A percentile compares a stretch with the other conserved stretches of the same genome.
Conservation (phyloP, 2,329 filamentous ascomycete species). For the Juglanconis oblonga region DNA sequence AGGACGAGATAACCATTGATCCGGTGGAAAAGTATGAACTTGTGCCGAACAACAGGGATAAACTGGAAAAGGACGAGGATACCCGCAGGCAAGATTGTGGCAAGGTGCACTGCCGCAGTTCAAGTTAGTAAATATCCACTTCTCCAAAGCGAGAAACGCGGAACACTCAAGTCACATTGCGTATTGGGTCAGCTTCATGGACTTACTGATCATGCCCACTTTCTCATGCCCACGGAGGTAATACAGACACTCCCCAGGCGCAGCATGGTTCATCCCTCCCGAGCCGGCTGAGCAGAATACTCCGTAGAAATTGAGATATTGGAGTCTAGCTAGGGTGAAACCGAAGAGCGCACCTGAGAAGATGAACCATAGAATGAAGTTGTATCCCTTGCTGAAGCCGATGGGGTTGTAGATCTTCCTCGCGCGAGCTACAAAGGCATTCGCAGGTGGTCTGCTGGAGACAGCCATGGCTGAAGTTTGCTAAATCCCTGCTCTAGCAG, state of each 20-base stretch:
- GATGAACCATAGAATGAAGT: constrained; percentile 28
- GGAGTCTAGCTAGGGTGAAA: constrained; percentile 46
- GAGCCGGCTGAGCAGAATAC: constrained; percentile 24
- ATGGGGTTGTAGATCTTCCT: constrained; percentile 22
- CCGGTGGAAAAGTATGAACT: constrained; percentile 51
- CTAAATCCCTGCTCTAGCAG: background rate
- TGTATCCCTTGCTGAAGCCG: constrained; percentile 23
- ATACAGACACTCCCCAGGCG: constrained; percentile 41
- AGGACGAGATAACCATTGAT: constrained; percentile 57
- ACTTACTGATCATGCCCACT: constrained; percentile 34
- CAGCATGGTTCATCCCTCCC: constrained; percentile 10
- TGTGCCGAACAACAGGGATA: constrained; percentile 44
- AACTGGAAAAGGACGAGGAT: constrained; percentile 47
- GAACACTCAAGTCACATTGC: too few relatives aligned
- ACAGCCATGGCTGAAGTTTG: background rate
- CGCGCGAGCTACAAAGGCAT: constrained; percentile 20
- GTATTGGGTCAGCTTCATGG: too few relatives aligned
- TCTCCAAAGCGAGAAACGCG: too few relatives aligned
- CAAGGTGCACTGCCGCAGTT: constrained; percentile 35
- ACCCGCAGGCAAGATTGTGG: constrained; percentile 40
- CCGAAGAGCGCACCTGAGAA: constrained; percentile 40
- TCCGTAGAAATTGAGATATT: constrained; percentile 44
- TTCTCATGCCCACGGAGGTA: constrained; percentile 27
- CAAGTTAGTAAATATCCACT: too few relatives aligned
- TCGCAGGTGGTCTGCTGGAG: constrained; percentile 10